phyloP scores from a whole-genome alignment of 495 filamentous ascomycete species.

The Halenospora varia region DNA sequence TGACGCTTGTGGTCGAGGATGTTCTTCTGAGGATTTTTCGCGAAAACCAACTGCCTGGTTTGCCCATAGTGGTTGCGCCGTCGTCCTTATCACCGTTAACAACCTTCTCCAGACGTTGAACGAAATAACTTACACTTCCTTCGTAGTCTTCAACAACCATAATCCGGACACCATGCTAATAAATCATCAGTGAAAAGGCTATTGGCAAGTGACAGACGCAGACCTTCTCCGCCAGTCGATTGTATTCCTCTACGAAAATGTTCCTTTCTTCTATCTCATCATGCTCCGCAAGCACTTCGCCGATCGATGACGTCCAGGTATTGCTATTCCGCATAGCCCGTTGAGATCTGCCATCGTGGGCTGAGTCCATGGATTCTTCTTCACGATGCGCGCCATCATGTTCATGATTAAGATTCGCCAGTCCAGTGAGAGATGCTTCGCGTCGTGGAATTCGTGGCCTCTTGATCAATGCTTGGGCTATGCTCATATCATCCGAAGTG shows the following conservation, averaged over 20 bases:
- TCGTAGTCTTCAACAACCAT: conserved; percentile 11
- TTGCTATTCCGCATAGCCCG: conserved; percentile 16
- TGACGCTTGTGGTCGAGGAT: conserved; percentile 26
- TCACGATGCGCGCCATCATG: not conserved
- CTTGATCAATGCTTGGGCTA: conserved; percentile 15
- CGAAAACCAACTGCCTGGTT: conserved; percentile 28
- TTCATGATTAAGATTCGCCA: not conserved
- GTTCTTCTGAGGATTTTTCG: conserved; percentile 29
- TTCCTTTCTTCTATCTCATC: conserved; percentile 37
- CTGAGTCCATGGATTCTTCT: not conserved
- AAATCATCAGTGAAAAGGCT: not conserved
- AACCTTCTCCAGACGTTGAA: not conserved
- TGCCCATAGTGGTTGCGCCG: not conserved
- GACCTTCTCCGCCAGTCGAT: conserved; percentile 49
- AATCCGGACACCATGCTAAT: conserved; percentile 20
- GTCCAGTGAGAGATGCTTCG: conserved; percentile 2
- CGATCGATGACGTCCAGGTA: conserved; percentile 21
- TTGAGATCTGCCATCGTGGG: not conserved
- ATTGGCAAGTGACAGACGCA: not conserved
- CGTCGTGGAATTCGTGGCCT: conserved; percentile 11
- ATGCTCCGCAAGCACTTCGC: conserved; percentile 25
- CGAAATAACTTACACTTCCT: not conserved
- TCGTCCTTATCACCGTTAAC: conserved; percentile 4
- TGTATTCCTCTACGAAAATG: conserved; percentile 47
- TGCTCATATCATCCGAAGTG: conserved; percentile 16